Percentiles rank a stretch among this genome's conserved stretches.
Conservation (phyloP, 768 basidiomycete species). For the Mycena chlorophos region DNA sequence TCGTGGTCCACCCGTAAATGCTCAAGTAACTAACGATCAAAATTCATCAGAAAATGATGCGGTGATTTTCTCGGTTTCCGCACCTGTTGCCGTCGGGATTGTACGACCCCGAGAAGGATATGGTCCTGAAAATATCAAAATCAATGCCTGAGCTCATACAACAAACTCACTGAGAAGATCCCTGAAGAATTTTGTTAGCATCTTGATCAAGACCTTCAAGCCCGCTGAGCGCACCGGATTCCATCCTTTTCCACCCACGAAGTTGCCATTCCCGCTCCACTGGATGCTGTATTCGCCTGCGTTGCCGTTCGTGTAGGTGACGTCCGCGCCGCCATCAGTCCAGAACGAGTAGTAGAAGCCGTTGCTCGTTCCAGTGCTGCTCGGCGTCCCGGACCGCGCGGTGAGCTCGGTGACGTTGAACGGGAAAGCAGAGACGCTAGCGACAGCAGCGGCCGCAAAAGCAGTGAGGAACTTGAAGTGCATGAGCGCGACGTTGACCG, state of each 20-base stretch:
- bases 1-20: conserved; percentile 33
- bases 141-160: not conserved
- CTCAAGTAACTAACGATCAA: not conserved
- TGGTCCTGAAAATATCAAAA: conserved; percentile 19
- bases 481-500: not conserved
- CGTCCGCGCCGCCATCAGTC: conserved; percentile 29
- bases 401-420: conserved; percentile 4
- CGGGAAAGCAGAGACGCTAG: conserved; percentile 20
- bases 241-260: conserved; percentile 38
- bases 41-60: conserved; percentile 25
- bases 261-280: conserved; percentile 31
- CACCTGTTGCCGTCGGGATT: conserved; percentile 31
- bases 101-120: conserved; percentile 29
- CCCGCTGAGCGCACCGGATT: conserved; percentile 22
- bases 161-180: conserved; percentile 23
- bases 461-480: conserved; percentile 4
- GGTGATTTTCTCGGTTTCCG: conserved; percentile 8
- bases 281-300: conserved; percentile 32
- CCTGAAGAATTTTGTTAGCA: not conserved
- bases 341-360: conserved; percentile 35
- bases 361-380: conserved; percentile 30
- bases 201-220: not conserved
- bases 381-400: conserved; percentile 14
- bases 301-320: conserved; percentile 32
- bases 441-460: conserved; percentile 6